Evolutionary conservation across 192 early-diverging fungal genomes (phyloP), one percentile per base, ranked within the genome.

Genomic region (Backusella morwellensis): DNA sequence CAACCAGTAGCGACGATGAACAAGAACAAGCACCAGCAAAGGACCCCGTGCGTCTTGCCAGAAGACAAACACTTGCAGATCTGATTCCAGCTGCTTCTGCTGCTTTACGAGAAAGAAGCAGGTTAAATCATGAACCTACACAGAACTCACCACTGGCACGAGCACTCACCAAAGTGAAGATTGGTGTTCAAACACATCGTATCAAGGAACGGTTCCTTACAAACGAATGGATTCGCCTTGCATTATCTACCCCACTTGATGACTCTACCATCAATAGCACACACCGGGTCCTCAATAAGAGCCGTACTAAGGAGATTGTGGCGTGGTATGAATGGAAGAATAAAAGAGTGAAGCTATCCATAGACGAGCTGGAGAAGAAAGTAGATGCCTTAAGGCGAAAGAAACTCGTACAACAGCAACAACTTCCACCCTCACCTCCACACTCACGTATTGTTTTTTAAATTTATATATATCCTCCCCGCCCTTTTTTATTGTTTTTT

Each of bases 191-290:
- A 44, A 74, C 82, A 5, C 70, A 77, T 14, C 41, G 79, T 32
- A 68, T 83, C 4, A 83, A 80, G 69, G 73, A 77, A 68, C 68
- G 44, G 14, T 74, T 75, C 47, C 75, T 83, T 14, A 66, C 54
- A 17, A 69, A 77, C 8, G 82, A 83, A 71, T 83, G 82, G 82
- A 78, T 80, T 23, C 75, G 78, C 9, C 70, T 83, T 12, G 82
- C 78, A 5, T 63, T 83, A 4, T 26, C 38, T 21, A 29, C 80
- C 21, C 73, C 75, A 21, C 73, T 83, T 1, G 79, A 79, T 68
- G 73, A 72, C 9, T 52, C 72, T 21, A 59, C 67, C 41, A 66
- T 80, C 72, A 75, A 74, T 40, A 77, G 29, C 29, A 67, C 7
- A 23, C 35, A 34, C 21, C 68, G 26, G 34, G 47, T 52, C 19